These are phyloP conservation scores for Trichoderma endophyticum DNA, from an alignment of 2,329 filamentous ascomycete species.

Conservation along the genomic window DNA sequence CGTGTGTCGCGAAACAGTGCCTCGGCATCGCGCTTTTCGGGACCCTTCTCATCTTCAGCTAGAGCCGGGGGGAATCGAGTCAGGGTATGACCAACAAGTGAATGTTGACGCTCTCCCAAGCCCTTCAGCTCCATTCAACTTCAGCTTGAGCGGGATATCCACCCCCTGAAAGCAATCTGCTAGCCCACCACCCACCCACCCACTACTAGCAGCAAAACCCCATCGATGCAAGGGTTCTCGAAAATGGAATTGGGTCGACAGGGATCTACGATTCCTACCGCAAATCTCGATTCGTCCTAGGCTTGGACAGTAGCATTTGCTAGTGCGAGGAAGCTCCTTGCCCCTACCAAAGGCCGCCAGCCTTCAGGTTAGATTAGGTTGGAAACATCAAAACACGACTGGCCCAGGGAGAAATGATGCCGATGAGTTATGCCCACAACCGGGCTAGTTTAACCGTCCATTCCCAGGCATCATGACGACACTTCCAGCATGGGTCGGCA, in stretches of 20 bases:
- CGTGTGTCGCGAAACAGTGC: not conserved
- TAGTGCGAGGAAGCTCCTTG: not conserved
- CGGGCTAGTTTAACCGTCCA: not conserved
- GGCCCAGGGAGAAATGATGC: not conserved
- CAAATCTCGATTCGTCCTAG: constrained; percentile 1
- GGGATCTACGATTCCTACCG: constrained; percentile 3
- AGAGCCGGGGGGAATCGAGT: not conserved
- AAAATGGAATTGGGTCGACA: not conserved
- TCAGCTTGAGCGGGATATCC: not conserved
- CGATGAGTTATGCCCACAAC: not conserved
- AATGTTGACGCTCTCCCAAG: not conserved
- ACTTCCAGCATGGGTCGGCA: not conserved
- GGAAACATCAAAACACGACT: not conserved
- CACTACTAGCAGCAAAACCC: not conserved
- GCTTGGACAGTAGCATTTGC: not conserved
- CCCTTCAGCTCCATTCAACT: constrained; percentile 2
- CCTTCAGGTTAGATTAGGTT: not conserved
- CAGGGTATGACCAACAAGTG: constrained; percentile 4
- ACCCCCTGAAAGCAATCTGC: not conserved
- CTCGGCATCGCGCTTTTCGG: not conserved
- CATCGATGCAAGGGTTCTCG: constrained; percentile 5
- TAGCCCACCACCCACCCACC: not conserved
- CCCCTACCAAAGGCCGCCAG: not conserved
- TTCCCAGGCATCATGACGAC: not conserved
- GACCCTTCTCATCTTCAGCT: constrained; percentile 2